Evolutionary conservation across 306 rosid species (phyloP).

Genomic region (Casuarina cunninghamiana): DNA sequence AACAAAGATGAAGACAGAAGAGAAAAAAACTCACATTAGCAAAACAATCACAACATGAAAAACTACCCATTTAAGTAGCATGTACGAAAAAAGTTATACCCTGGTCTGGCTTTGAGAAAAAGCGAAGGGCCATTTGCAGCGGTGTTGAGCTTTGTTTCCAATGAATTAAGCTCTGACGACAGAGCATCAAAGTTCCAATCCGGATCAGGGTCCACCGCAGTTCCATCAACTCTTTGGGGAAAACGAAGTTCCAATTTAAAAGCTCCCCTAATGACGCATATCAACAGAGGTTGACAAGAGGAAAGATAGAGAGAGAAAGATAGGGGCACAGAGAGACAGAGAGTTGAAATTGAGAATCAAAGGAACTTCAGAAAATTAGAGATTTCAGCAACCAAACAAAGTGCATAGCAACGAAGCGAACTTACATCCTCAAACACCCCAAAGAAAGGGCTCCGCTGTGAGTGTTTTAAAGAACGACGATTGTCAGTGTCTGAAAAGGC

Average conservation of each 20-base stretch:
- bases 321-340: background rate
- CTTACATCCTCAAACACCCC: slow-evolving; percentile 25
- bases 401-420: background rate
- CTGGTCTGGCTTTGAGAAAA: slow-evolving; percentile 32
- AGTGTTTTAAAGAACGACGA: background rate
- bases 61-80: slow-evolving; percentile 16
- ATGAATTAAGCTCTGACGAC: slow-evolving; percentile 56
- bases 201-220: slow-evolving; percentile 64
- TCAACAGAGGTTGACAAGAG: background rate
- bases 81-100: slow-evolving; percentile 35
- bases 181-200: slow-evolving; percentile 74
- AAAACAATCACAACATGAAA: slow-evolving; percentile 1
- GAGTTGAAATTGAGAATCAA: background rate
- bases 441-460: background rate
- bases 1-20: background rate
- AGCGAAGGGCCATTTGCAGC: slow-evolving; percentile 43
- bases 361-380: background rate
- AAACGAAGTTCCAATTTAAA: slow-evolving; percentile 51
- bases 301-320: background rate
- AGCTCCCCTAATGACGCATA: slow-evolving; percentile 51
- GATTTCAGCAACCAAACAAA: background rate
- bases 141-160: slow-evolving; percentile 53
- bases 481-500: background rate
- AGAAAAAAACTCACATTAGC: slow-evolving; percentile 15
- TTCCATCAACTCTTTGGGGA: slow-evolving; percentile 43